Evolutionary conservation across 345 rosid species (phyloP).

Genomic region (Populus davidiana): DNA sequence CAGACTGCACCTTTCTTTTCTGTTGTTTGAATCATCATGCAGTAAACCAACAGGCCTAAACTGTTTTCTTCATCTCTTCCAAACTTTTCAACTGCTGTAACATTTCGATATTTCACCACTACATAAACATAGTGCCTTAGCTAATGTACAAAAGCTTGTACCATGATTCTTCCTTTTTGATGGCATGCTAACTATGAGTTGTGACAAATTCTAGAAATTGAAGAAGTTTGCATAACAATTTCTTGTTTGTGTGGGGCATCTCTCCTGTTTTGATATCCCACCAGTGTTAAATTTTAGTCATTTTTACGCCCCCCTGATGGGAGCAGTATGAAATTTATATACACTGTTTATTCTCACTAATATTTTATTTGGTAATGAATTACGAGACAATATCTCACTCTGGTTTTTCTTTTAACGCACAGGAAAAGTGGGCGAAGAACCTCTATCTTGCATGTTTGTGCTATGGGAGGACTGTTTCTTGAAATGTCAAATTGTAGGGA

Average conservation of each 20-base stretch:
- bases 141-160: background rate
- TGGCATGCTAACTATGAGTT: no score
- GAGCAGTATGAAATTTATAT: background rate
- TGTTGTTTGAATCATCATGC: background rate
- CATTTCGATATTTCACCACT: background rate
- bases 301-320: background rate
- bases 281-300: background rate
- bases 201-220: background rate
- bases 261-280: background rate
- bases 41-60: background rate
- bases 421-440: constrained; percentile 45
- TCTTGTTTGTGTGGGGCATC: background rate
- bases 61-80: background rate
- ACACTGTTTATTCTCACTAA: background rate
- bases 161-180: background rate
- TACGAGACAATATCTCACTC: background rate
- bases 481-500: background rate
- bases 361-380: background rate
- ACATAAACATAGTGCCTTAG: background rate
- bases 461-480: constrained; percentile 42
- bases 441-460: constrained; percentile 38
- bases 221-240: background rate
- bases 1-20: background rate
- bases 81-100: background rate
- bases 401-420: background rate